Evolutionary conservation across 1,139 yeast genomes (phyloP).

Genomic region (Protomyces gravidus): DNA sequence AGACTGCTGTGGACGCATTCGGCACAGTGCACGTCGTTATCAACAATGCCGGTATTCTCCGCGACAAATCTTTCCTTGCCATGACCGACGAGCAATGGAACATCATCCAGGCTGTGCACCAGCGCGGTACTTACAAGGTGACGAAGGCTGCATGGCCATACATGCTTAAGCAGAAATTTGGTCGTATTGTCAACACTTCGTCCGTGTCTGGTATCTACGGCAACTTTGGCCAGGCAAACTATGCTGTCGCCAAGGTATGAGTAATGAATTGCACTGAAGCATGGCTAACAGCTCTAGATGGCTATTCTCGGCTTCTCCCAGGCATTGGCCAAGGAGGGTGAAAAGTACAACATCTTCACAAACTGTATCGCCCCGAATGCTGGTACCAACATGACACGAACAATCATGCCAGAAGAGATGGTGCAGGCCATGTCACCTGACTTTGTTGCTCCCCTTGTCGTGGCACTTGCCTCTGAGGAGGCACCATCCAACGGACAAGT

Average conservation of each 20-base stretch:
- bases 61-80: slow-evolving; percentile 84
- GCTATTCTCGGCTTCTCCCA: slow-evolving; percentile 81
- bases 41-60: slow-evolving; percentile 90
- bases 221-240: slow-evolving; percentile 95
- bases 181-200: slow-evolving; percentile 80
- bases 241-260: slow-evolving; percentile 70
- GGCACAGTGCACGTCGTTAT: slow-evolving; percentile 83
- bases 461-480: slow-evolving; percentile 68
- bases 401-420: slow-evolving; percentile 75
- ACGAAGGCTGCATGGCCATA: slow-evolving; percentile 92
- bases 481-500: slow-evolving; percentile 64
- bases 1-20: slow-evolving; percentile 69
- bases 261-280: too few relatives aligned
- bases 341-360: slow-evolving; percentile 66
- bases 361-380: slow-evolving; percentile 95
- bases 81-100: slow-evolving; percentile 84
- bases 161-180: slow-evolving; percentile 69
- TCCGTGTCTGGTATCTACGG: slow-evolving; percentile 97
- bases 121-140: slow-evolving; percentile 74
- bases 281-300: slow-evolving; percentile 39
- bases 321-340: slow-evolving; percentile 88
- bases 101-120: slow-evolving; percentile 74
- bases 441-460: slow-evolving; percentile 86
- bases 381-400: slow-evolving; percentile 92
- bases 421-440: slow-evolving; percentile 78